phyloP scores from a whole-genome alignment of 1,284 basidiomycete genomes.

The Mycosarcoma mackinlayi region DNA sequence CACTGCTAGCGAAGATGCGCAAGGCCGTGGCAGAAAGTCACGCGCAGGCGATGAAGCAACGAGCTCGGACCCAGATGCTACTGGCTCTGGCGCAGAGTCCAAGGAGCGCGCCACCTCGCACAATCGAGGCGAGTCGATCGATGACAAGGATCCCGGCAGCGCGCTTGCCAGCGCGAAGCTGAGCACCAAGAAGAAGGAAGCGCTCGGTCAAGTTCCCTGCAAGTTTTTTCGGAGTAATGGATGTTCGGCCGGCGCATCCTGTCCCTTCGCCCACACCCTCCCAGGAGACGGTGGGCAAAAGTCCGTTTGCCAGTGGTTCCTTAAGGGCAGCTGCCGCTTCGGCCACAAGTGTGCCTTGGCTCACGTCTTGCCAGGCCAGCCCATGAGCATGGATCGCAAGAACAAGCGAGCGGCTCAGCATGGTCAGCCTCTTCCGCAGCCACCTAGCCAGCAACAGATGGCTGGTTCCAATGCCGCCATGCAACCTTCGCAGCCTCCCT shows the following conservation, averaged over 20 bases:
- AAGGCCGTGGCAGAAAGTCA: conserved; percentile 25
- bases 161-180: conserved; percentile 65
- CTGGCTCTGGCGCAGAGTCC: conserved; percentile 20
- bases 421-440: conserved; percentile 50
- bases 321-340: conserved; percentile 92
- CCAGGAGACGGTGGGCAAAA: conserved; percentile 72
- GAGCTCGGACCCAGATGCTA: conserved; percentile 24
- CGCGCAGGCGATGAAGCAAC: conserved; percentile 21
- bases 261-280: conserved; percentile 88
- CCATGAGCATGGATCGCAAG: conserved; percentile 86
- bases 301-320: conserved; percentile 91
- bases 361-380: conserved; percentile 92
- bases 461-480: neutral
- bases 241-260: conserved; percentile 90
- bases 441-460: conserved; percentile 13
- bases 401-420: conserved; percentile 95
- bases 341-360: conserved; percentile 88
- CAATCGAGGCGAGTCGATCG: conserved; percentile 29
- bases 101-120: conserved; percentile 32
- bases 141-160: conserved; percentile 58
- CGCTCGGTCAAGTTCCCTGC: conserved; percentile 95
- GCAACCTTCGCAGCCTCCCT: conserved; percentile 4
- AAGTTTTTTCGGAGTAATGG: conserved; percentile 85
- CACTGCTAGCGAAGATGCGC: conserved; percentile 7
- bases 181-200: conserved; percentile 72